Conservation (phyloP, 768 basidiomycete genomes). For the Pluteus cervinus region DNA sequence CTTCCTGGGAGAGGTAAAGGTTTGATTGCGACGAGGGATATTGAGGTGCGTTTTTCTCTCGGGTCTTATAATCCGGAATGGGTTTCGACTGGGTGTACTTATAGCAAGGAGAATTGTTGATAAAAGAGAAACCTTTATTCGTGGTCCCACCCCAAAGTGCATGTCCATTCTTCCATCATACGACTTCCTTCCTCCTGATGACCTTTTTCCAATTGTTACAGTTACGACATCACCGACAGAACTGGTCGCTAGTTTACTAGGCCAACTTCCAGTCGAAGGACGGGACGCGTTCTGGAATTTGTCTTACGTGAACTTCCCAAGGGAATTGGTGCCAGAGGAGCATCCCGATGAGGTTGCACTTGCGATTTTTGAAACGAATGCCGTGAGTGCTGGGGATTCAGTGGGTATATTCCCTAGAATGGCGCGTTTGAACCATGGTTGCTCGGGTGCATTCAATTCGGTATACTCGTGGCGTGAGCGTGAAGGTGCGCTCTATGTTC, state of each 20-base stretch:
- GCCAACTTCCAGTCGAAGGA: slow-evolving; percentile 22
- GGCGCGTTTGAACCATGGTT: slow-evolving; percentile 66
- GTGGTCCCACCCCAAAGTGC: slow-evolving; percentile 43
- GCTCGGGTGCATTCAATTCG: slow-evolving; percentile 60
- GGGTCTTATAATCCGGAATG: neutral
- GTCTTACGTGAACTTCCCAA: slow-evolving; percentile 50
- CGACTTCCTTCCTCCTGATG: neutral
- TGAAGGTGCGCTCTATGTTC: slow-evolving; percentile 43
- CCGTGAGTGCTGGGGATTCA: slow-evolving; percentile 44
- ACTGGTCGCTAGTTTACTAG: slow-evolving; percentile 32
- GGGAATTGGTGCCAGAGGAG: slow-evolving; percentile 27
- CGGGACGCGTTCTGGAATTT: slow-evolving; percentile 44
- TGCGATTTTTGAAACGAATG: slow-evolving; percentile 65
- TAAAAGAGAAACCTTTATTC: slow-evolving; percentile 52
- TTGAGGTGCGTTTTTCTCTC: slow-evolving; percentile 30
- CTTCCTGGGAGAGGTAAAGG: slow-evolving; percentile 54
- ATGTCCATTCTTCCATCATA: slow-evolving; percentile 11
- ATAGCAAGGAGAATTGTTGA: slow-evolving; percentile 55
- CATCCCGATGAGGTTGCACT: slow-evolving; percentile 44
- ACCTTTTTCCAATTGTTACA: slow-evolving; percentile 13
- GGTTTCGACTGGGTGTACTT: neutral
- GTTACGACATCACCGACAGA: slow-evolving; percentile 40
- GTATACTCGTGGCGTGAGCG: slow-evolving; percentile 56
- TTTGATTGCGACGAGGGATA: slow-evolving; percentile 43
- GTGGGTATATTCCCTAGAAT: slow-evolving; percentile 65